Evolutionary conservation across 78 protist species (phyloP), one percentile per base, ranked within the genome.

Genomic region (Cavenderia fasciculata): DNA sequence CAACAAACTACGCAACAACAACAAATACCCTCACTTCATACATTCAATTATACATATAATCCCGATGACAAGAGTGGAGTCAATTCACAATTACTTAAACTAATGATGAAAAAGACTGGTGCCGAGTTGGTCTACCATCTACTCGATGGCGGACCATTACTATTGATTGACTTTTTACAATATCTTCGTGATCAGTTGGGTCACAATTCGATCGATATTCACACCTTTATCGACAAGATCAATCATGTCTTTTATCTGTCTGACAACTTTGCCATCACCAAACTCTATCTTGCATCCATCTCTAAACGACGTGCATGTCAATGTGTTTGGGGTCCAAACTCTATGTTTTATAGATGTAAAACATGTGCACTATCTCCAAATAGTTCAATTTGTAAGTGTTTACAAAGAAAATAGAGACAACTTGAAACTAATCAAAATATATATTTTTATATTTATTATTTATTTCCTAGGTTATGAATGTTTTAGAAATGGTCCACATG

Each of bases 301-400:
- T 63, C 72, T 3, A 63, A 63, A 38, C 72, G 27, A 63, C 43
- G 72, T 4, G 43, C 72, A 16, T 59, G 47, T 25, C 56, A 33
- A 29, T 34, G 56, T 8, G 90, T 82, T 56, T 82, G 90, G 90
- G 90, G 90, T 41, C 40, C 79, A 52, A 68, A 70, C 10, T 14
- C 66, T 14, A 23, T 68, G 49, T 82, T 82, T 56, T 82, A 82
- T 82, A 68, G 90, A 52, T 82, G 90, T 57, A 68, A 69, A 44
- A 82, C 90, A 41, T 82, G 90, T 82, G 90, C 90, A 56, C 18
- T 68, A 51, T 82, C 90, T 41, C 79, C 78, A 56, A 82, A 57
- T 57, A 66, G 77, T 66, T 68, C 78, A 38, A 82, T 82, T 40
- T 82, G 90, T 63, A 63, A 40, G 72, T 61, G 4, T n/a, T n/a